Base-by-base conservation (phyloP, 352 stramenopile genomes). In the Phytophthora multivora region DNA sequence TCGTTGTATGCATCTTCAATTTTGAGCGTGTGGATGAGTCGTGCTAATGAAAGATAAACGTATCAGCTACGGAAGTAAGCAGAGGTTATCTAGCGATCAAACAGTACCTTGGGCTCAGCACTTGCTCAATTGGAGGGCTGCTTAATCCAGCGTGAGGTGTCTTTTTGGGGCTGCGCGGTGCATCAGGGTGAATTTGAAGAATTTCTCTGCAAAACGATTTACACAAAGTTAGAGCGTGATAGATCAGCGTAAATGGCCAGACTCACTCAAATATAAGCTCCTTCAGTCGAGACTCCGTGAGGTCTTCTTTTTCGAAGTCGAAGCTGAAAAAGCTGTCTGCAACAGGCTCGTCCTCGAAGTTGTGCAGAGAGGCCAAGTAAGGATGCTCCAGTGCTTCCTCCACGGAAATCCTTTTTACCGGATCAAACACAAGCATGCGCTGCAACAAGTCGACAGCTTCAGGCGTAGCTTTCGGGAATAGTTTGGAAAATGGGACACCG, bases 341-440 rank as follows among this genome's bases (percentile, higher is more conserved):
- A 25, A 86, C 74, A 13, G 93, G 92, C 58, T 98, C 93, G 63
- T 98, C 88, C 13, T 98, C 90, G n/a, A 83, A 61, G 43, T 98
- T 96, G 77, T 98, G 95, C 30, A 98, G 73, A 31, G 94, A 95
- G 18, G 89, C 80, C 45, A 97, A 69, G 67, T 97, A 98, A 40
- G 90, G 86, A 52, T 98, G 94, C 43, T 77, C 84, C 4, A 99
- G 75, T 6, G 95, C 96, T 59, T 97, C 88, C 45, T 96, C 84
- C 12, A 98, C 95, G 0, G 88, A 97, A 62, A 98, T 97, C 13
- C 96, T 87, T 59, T 93, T 93, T 26, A 73, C 59, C 8, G 88
- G 89, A 23, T 97, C 88, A 60, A 97, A 97, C 23, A 94, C 75
- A 40, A 96, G 84, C 86, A 97, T 93, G 25, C 86, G 89, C 65